These are phyloP conservation scores for Sporopachydermia cereana DNA, from an alignment of 1,139 yeast species.

Conservation along the genomic window DNA sequence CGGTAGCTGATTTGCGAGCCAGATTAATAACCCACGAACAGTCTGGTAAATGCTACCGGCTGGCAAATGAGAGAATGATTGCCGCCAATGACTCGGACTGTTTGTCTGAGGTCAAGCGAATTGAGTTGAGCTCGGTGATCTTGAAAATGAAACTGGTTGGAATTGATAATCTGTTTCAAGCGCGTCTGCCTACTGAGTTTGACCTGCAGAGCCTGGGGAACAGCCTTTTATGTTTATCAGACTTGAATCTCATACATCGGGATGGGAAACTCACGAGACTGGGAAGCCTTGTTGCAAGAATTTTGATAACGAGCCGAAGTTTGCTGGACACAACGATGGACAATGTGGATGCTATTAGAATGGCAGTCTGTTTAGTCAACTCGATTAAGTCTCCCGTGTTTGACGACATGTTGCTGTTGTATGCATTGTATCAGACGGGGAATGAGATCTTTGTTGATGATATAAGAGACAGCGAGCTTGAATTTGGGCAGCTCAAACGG, in stretches of 20 bases:
- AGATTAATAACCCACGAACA: background rate
- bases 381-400: background rate
- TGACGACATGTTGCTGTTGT: background rate
- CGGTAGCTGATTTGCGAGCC: background rate
- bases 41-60: background rate
- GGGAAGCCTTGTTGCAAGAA: background rate
- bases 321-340: background rate
- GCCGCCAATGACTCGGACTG: background rate
- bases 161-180: background rate
- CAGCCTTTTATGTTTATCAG: background rate
- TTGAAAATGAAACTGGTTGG: constrained; percentile 2
- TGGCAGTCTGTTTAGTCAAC: background rate
- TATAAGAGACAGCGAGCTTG: background rate
- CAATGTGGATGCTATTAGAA: background rate
- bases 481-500: background rate
- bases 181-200: background rate
- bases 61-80: background rate
- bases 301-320: background rate
- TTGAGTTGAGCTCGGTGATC: background rate
- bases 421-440: background rate
- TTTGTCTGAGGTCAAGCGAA: background rate
- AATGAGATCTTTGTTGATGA: background rate
- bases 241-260: background rate
- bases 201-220: background rate
- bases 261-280: background rate